phyloP scores from a whole-genome alignment of 1,284 basidiomycete species.

The Ceratobasidium sp. region DNA sequence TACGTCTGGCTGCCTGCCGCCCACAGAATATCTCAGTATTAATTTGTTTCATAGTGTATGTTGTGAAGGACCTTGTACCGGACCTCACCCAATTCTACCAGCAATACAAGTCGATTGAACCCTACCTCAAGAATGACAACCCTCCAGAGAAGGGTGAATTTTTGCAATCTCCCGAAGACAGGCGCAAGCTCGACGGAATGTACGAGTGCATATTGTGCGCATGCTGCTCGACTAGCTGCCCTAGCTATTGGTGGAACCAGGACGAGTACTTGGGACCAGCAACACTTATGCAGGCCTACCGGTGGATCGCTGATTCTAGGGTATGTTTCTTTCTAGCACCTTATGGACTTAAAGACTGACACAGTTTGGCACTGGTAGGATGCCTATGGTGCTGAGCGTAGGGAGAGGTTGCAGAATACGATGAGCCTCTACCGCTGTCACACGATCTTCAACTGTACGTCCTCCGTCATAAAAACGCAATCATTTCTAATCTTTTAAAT shows the following conservation, averaged over 20 bases:
- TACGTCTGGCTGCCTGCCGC: slow-evolving; percentile 53
- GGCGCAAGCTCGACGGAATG: slow-evolving; percentile 95
- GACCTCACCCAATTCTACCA: slow-evolving; percentile 94
- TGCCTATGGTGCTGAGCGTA: slow-evolving; percentile 78
- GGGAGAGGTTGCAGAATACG: slow-evolving; percentile 93
- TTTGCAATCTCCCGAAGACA: slow-evolving; percentile 89
- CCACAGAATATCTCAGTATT: background rate
- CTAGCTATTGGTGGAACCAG: slow-evolving; percentile 99
- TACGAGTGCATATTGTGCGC: slow-evolving; percentile 96
- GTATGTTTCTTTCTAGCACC: slow-evolving; percentile 55
- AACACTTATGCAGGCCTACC: slow-evolving; percentile 92
- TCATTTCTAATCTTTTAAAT: slow-evolving; percentile 1
- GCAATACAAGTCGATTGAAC: slow-evolving; percentile 99
- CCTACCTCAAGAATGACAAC: slow-evolving; percentile 91
- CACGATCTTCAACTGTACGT: slow-evolving; percentile 93
- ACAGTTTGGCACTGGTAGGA: slow-evolving; percentile 59
- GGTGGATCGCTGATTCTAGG: slow-evolving; percentile 98
- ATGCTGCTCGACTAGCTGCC: slow-evolving; percentile 96
- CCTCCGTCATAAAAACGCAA: slow-evolving; percentile 7
- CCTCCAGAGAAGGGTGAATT: slow-evolving; percentile 81
- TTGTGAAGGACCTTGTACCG: slow-evolving; percentile 98
- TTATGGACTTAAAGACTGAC: slow-evolving; percentile 2
- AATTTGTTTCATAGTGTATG: slow-evolving; percentile 76
- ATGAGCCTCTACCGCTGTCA: slow-evolving; percentile 93
- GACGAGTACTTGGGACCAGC: slow-evolving; percentile 98